Evolutionary conservation across 441 rosid species (phyloP).

Genomic region (Adansonia rubrostipa): DNA sequence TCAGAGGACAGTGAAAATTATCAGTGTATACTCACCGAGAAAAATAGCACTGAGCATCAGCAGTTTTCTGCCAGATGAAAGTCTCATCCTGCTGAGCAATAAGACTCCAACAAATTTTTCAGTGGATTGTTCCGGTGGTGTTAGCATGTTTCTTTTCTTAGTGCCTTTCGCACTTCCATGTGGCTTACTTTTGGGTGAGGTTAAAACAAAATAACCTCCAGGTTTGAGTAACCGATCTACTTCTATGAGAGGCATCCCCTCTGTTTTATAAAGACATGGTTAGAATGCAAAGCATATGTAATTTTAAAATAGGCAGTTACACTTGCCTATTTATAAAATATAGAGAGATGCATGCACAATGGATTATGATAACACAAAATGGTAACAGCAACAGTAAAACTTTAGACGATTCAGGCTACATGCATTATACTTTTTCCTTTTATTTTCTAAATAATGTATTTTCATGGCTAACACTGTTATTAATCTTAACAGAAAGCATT

Average conservation of each 20-base stretch:
- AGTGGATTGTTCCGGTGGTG: conserved; percentile 62
- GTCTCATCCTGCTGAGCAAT: conserved; percentile 96
- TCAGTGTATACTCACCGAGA: conserved; percentile 63
- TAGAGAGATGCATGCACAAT: not conserved
- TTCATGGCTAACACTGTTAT: not conserved
- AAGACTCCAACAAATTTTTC: conserved; percentile 84
- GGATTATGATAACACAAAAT: not conserved
- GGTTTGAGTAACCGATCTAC: conserved; percentile 91
- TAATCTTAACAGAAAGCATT: not conserved
- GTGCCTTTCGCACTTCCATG: conserved; percentile 49
- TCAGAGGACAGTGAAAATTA: conserved; percentile 5
- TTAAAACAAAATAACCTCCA: conserved; percentile 91
- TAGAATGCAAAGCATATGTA: conserved; percentile 17
- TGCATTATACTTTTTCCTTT: not conserved
- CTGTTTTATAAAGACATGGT: conserved; percentile 46
- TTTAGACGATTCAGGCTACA: not conserved
- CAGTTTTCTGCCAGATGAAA: conserved; percentile 94
- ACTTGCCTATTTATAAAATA: conserved; percentile 11
- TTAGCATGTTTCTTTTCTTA: conserved; percentile 57
- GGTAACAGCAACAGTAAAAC: not conserved
- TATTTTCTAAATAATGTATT: not conserved
- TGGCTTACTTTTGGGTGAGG: conserved; percentile 70
- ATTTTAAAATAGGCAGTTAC: conserved; percentile 13
- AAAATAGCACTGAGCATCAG: conserved; percentile 56
- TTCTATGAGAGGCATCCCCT: conserved; percentile 85